Evolutionary conservation across 139 green algal genomes (phyloP), one percentile per base, ranked within the genome.

Genomic region (Closterium sp.): DNA sequence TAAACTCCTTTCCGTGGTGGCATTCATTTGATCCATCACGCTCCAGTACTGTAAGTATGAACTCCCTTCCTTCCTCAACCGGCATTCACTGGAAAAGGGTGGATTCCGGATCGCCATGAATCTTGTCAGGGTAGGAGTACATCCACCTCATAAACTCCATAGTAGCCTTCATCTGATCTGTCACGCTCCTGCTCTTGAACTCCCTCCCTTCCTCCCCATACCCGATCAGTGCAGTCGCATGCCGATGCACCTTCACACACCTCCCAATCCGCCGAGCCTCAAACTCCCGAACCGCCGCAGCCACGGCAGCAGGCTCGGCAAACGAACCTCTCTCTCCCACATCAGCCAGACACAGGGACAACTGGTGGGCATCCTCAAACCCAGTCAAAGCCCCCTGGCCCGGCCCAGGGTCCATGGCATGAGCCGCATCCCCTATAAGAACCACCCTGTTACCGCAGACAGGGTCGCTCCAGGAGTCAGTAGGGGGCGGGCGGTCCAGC

Each of bases 351-450:
- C 55, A 76, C 12, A 76, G 55, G 55, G 16, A 28, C 55, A 95
- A 88, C 90, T 95, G 94, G 90, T 95, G 94, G 3, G 94, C 87
- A 33, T 94, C 94, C 92, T 96, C 94, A 88, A 96, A 96, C 1
- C 93, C 92, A 10, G 85, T 91, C 31, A 94, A 86, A 1, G 93
- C 94, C 3, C 94, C 94, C 86, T 96, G 92, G 4, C 94, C 94
- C 5, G 93, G 94, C n/a, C 92, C 92, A 32, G 93, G 86, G 89
- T 95, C 91, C 92, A 95, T 95, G 23, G 87, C 93, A 84, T 96
- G 94, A 33, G 94, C 87, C 35, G 87, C 87, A 84, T 35, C 36
- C 35, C 30, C 83, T 33, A 86, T 94, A 84, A 96, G 87, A 83
- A 96, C 93, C 84, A 96, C 84, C 34, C 95, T 91, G 10, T 91